Base-by-base conservation (phyloP, 2,329 filamentous ascomycete species). In the Ceratocystis papillata region DNA sequence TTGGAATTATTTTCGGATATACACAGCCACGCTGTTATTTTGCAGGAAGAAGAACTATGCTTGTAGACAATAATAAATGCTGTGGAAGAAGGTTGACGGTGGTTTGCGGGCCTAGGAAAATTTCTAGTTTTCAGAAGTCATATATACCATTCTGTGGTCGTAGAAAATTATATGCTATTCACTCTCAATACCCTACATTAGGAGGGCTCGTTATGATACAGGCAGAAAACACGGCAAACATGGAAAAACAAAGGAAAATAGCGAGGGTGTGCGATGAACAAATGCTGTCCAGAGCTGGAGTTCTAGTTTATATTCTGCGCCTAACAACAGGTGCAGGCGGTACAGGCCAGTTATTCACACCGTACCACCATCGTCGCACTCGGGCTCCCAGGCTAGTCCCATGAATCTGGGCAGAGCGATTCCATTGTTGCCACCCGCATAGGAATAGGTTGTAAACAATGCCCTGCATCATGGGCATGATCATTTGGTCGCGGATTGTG, bases 291-390 rank as follows among this genome's bases (percentile, higher is more conserved):
- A 25, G 10, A 25, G 37, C 10, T 41, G 10, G 37, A 41, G 37
- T 41, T 33, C 25, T 25, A 5, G 22, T 25, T 46, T 63, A 68
- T 44, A 66, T 48, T 64, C 66, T 65, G 60, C 64, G 68, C 28
- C 50, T 66, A 37, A 55, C 59, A 65, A 64, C 67, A 28, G 67
- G 61, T 10, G 50, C 60, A 3, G 72, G 69, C 12, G 87, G 87
- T 67, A 93, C 76, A 62, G 81, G 80, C 94, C 94, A 97, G 72
- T 95, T 90, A 73, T 97, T 97, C 20, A 96, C 89, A 25, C 83
- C 84, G 79, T 90, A 96, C 93, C 94, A 99, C 94, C 93, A 97
- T 70, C 91, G 81, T 71, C 94, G 81, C 62, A 94, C 77, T 70
- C 83, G 84, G 5, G 89, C 90, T 25, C 94, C 94, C 17, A 89